Evolutionary conservation across 805 yeast genomes (phyloP).

Genomic region (Hyphopichia homilentoma): DNA sequence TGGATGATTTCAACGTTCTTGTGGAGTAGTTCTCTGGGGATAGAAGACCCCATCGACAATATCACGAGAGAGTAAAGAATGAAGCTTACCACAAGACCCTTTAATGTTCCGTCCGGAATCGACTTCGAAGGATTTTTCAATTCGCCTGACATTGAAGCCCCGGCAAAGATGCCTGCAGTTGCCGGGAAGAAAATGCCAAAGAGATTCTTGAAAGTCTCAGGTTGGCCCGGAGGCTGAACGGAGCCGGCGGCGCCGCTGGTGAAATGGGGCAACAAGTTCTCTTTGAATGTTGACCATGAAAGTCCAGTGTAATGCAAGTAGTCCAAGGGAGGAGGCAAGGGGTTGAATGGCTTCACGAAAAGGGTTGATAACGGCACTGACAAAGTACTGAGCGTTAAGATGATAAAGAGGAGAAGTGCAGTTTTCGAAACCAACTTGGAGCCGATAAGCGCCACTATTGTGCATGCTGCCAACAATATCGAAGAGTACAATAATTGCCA

Average conservation of each 20-base stretch:
- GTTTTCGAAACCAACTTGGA: slow-evolving; percentile 78
- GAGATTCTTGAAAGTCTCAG: slow-evolving; percentile 76
- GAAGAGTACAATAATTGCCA: slow-evolving; percentile 74
- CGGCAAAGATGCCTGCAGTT: slow-evolving; percentile 97
- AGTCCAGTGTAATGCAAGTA: slow-evolving; percentile 63
- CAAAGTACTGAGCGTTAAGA: slow-evolving; percentile 66
- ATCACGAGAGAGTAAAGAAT: slow-evolving; percentile 76
- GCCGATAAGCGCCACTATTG: slow-evolving; percentile 75
- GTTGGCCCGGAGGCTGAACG: slow-evolving; percentile 40
- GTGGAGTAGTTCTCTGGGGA: slow-evolving; percentile 75
- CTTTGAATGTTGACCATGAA: slow-evolving; percentile 59
- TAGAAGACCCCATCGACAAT: slow-evolving; percentile 69
- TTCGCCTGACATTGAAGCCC: slow-evolving; percentile 98
- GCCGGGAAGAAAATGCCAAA: slow-evolving; percentile 98
- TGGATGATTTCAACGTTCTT: slow-evolving; percentile 83
- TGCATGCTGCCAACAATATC: slow-evolving; percentile 61
- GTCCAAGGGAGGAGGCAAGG: slow-evolving; percentile 47
- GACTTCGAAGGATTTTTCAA: slow-evolving; percentile 79
- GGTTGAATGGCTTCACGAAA: slow-evolving; percentile 53
- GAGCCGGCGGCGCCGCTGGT: slow-evolving; percentile 95
- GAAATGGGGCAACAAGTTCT: slow-evolving; percentile 73
- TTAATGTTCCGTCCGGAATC: slow-evolving; percentile 90
- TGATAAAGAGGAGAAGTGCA: slow-evolving; percentile 67
- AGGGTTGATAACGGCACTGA: slow-evolving; percentile 80
- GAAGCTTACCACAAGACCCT: slow-evolving; percentile 79